Evolutionary conservation across 2,329 filamentous ascomycete species (phyloP).

Genomic region (Colletotrichum chlorophyti): DNA sequence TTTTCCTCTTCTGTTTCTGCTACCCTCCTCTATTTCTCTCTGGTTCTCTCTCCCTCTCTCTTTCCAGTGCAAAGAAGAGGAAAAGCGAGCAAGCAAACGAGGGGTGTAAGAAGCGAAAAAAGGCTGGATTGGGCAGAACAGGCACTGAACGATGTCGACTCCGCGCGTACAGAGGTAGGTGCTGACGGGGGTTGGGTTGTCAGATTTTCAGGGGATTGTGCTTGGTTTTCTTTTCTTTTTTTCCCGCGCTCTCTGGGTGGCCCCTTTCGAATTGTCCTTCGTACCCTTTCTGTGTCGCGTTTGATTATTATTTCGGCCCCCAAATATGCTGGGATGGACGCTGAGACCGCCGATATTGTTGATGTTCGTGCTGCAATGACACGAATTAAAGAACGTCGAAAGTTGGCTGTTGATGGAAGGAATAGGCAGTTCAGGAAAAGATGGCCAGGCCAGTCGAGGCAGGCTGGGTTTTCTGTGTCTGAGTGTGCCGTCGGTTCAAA

Average conservation of each 20-base stretch:
- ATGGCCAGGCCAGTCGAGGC: background rate
- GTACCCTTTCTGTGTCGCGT: conserved; percentile 17
- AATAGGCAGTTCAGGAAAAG: background rate
- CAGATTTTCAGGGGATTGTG: conserved; percentile 21
- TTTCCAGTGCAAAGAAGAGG: background rate
- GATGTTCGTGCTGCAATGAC: too few species aligned
- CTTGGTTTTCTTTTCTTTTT: conserved; percentile 8
- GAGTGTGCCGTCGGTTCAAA: conserved; percentile 10
- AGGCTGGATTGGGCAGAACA: conserved; percentile 25
- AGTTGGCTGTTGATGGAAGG: background rate
- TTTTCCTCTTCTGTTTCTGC: conserved; percentile 43
- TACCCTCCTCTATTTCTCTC: conserved; percentile 23
- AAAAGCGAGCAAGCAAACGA: conserved; percentile 27
- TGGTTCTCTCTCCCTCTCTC: too few species aligned
- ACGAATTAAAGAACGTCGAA: too few species aligned
- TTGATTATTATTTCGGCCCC: conserved; percentile 20
- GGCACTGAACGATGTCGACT: conserved; percentile 24
- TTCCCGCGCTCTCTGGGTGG: background rate
- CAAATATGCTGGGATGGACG: conserved; percentile 7
- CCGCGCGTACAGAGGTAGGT: conserved; percentile 19
- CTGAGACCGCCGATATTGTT: conserved; percentile 16
- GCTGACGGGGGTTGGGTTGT: conserved; percentile 27
- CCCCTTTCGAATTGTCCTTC: conserved; percentile 9
- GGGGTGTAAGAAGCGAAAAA: conserved; percentile 19
- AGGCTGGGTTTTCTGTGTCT: background rate